Evolutionary conservation across 768 basidiomycete species (phyloP).

Genomic region (Artomyces pyxidatus): DNA sequence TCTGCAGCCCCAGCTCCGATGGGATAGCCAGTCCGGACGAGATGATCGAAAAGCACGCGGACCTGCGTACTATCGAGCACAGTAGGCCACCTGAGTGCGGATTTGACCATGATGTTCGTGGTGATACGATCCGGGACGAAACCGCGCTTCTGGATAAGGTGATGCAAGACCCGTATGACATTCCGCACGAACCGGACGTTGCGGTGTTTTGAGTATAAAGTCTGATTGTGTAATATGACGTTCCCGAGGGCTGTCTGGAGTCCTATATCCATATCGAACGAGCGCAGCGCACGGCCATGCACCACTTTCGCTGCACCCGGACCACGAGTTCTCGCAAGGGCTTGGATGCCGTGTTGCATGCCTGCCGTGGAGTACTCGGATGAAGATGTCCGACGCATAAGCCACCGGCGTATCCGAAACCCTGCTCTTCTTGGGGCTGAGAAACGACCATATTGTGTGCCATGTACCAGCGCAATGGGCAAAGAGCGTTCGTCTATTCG

Average conservation of each 20-base stretch:
- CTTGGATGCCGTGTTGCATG: slow-evolving; percentile 3
- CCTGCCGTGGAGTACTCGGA: background rate
- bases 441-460: background rate
- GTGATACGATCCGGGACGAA: slow-evolving; percentile 65
- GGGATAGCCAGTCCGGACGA: slow-evolving; percentile 55
- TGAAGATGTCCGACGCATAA: background rate
- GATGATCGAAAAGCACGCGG: slow-evolving; percentile 54
- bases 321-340: slow-evolving; percentile 6
- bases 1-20: slow-evolving; percentile 5
- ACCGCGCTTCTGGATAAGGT: slow-evolving; percentile 34
- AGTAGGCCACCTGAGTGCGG: slow-evolving; percentile 43
- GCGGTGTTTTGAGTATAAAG: slow-evolving; percentile 23
- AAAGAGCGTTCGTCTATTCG: background rate
- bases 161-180: slow-evolving; percentile 30
- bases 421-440: background rate
- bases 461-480: background rate
- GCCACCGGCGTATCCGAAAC: background rate
- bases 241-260: slow-evolving; percentile 44
- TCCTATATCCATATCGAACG: slow-evolving; percentile 15
- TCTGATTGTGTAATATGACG: slow-evolving; percentile 40
- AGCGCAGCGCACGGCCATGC: slow-evolving; percentile 18
- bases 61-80: slow-evolving; percentile 36
- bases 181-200: slow-evolving; percentile 40
- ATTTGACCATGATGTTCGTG: slow-evolving; percentile 59
- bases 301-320: slow-evolving; percentile 1